A percentile compares a stretch with the other conserved stretches of the same genome.
Conservation (phyloP, 2,329 filamentous ascomycete genomes). For the Rhynchosporium agropyri region DNA sequence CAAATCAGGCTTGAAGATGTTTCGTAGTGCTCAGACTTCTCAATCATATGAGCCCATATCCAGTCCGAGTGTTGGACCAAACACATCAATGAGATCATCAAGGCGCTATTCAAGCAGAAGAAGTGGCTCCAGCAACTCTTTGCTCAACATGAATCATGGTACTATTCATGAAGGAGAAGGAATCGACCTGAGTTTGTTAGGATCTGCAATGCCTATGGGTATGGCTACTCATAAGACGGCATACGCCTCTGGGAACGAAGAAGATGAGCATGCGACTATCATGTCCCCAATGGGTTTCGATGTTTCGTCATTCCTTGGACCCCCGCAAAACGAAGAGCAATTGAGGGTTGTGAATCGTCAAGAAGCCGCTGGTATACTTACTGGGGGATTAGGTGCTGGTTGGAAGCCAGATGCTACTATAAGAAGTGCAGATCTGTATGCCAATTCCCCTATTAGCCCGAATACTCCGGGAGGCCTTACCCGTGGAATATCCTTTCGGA, state of each 20-base stretch:
- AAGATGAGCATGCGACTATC: conserved; percentile 30
- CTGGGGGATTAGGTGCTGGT: conserved; percentile 60
- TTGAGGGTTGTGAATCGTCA: conserved; percentile 35
- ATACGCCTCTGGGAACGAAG: conserved; percentile 32
- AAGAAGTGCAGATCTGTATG: conserved; percentile 54
- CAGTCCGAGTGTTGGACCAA: conserved; percentile 23
- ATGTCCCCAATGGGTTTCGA: conserved; percentile 34
- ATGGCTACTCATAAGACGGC: conserved; percentile 27
- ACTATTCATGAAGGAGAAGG: conserved; percentile 40
- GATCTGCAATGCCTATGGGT: conserved; percentile 36
- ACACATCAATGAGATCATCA: conserved; percentile 24
- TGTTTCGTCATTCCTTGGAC: conserved; percentile 38
- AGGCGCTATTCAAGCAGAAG: conserved; percentile 30
- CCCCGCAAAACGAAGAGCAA: conserved; percentile 31
- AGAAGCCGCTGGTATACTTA: conserved; percentile 58
- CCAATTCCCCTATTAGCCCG: conserved; percentile 34
- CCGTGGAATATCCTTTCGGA: conserved; percentile 29
- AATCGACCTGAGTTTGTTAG: conserved; percentile 38
- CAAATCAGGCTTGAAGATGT: conserved; percentile 30
- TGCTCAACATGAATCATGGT: conserved; percentile 26
- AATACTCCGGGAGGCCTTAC: conserved; percentile 18
- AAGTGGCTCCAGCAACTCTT: conserved; percentile 28
- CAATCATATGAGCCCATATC: conserved; percentile 32
- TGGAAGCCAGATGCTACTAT: conserved; percentile 53
- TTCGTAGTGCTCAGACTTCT: conserved; percentile 27